A percentile compares a stretch with the other conserved stretches of the same genome.
phyloP scores from a whole-genome alignment of 768 basidiomycete species.

The Leucocoprinus birnbaumii region DNA sequence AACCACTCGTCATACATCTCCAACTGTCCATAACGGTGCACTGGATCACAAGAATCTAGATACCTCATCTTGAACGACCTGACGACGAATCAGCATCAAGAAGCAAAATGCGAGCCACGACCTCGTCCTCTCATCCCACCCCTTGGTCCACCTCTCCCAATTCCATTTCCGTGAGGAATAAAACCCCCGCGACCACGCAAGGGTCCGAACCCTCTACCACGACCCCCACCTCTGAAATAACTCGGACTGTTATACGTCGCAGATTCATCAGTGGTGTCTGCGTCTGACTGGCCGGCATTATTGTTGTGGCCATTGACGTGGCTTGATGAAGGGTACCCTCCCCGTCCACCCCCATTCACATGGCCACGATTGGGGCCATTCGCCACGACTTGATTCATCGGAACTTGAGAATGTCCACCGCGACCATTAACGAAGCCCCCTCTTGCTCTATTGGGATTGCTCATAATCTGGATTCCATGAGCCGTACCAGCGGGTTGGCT shows the following conservation, averaged over 20 bases:
- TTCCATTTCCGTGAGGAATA: slow-evolving; percentile 16
- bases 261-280: slow-evolving; percentile 5
- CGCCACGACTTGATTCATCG: slow-evolving; percentile 12
- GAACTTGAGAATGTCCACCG: slow-evolving; percentile 23
- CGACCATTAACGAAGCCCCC: slow-evolving; percentile 30
- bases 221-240: not conserved
- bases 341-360: slow-evolving; percentile 9
- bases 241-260: not conserved
- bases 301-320: not conserved
- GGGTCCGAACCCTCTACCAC: slow-evolving; percentile 3
- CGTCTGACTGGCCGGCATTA: not conserved
- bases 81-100: no score
- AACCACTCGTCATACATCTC: no score
- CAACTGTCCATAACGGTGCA: no score
- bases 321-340: not conserved
- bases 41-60: no score
- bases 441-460: slow-evolving; percentile 63
- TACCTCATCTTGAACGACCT: no score
- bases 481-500: slow-evolving; percentile 31
- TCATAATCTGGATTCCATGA: slow-evolving; percentile 70
- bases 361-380: slow-evolving; percentile 4
- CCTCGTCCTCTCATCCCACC: slow-evolving; percentile 38
- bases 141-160: slow-evolving; percentile 27
- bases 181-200: slow-evolving; percentile 5
- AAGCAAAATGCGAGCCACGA: slow-evolving; percentile 23